Evolutionary conservation across 192 early-diverging fungal species (phyloP).

Genomic region (Coemansia sp.): DNA sequence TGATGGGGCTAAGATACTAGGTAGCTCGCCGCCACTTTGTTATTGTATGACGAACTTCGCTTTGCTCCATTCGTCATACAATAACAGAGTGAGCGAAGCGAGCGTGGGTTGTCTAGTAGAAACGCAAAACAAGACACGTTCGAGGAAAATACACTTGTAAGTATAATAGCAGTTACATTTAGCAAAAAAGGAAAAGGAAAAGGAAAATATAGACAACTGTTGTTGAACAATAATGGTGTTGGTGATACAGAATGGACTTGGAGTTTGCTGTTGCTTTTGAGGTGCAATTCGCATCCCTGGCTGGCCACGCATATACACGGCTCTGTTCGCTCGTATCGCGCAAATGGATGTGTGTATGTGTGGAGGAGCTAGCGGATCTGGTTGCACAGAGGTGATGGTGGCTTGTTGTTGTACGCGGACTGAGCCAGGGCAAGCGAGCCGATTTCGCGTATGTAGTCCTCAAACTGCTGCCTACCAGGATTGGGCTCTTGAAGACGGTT

Average conservation of each 20-base stretch:
- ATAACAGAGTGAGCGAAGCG: too few species aligned
- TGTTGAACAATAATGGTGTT: neutral
- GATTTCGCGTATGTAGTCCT: slow-evolving; percentile 44
- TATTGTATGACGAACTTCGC: too few species aligned
- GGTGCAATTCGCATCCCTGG: neutral
- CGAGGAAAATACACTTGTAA: too few species aligned
- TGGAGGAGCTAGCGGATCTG: slow-evolving; percentile 9
- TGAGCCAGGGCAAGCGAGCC: slow-evolving; percentile 28
- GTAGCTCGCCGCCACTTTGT: too few species aligned
- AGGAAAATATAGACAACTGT: too few species aligned
- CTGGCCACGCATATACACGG: too few species aligned
- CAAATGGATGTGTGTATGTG: neutral
- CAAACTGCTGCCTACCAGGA: slow-evolving; percentile 41
- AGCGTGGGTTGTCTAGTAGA: too few species aligned
- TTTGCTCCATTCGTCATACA: too few species aligned
- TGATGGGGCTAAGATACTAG: too few species aligned
- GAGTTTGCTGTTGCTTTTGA: neutral
- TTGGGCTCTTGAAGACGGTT: slow-evolving; percentile 53
- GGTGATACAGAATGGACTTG: neutral
- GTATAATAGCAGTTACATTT: too few species aligned
- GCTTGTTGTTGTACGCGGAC: slow-evolving; percentile 2
- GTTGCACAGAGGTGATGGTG: slow-evolving; percentile 26
- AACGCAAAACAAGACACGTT: too few species aligned
- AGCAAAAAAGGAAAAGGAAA: too few species aligned
- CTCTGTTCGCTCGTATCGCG: neutral